phyloP scores from a whole-genome alignment of 2,329 filamentous ascomycete genomes.

The Cercospora brassicicola region DNA sequence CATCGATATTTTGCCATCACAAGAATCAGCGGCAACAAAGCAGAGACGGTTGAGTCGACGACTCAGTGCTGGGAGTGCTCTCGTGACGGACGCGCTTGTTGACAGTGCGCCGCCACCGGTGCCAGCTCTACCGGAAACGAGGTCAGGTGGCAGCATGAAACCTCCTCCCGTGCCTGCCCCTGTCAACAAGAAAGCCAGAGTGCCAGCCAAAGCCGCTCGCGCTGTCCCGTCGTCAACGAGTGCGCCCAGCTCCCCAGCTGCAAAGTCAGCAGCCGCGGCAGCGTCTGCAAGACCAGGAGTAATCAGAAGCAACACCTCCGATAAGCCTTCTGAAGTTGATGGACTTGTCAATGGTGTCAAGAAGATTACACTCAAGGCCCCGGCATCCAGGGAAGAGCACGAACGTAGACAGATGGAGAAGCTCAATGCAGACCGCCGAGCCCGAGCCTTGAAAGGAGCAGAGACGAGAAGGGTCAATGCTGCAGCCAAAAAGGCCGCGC shows the following conservation, averaged over 20 bases:
- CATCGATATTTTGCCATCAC: slow-evolving; percentile 40
- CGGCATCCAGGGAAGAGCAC: slow-evolving; percentile 57
- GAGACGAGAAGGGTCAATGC: slow-evolving; percentile 38
- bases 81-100: slow-evolving; percentile 30
- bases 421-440: slow-evolving; percentile 46
- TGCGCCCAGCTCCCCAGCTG: slow-evolving; percentile 43
- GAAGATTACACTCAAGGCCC: slow-evolving; percentile 59
- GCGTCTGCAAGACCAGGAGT: slow-evolving; percentile 5
- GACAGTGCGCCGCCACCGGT: slow-evolving; percentile 26
- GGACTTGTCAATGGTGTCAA: slow-evolving; percentile 55
- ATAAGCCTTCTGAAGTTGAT: slow-evolving; percentile 47
- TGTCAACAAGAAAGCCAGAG: slow-evolving; percentile 32
- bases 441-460: slow-evolving; percentile 37
- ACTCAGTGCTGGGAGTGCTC: slow-evolving; percentile 37
- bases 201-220: slow-evolving; percentile 26
- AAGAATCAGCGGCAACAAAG: slow-evolving; percentile 33
- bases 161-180: slow-evolving; percentile 29
- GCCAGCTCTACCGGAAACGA: slow-evolving; percentile 24
- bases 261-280: slow-evolving; percentile 38
- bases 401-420: slow-evolving; percentile 44
- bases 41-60: slow-evolving; percentile 33
- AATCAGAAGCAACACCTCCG: slow-evolving; percentile 3
- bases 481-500: slow-evolving; percentile 36
- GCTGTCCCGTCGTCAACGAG: slow-evolving; percentile 14
- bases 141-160: slow-evolving; percentile 34